These are phyloP conservation scores for Stagonosporopsis chrysanthemi DNA, from an alignment of 2,329 filamentous ascomycete genomes.

Conservation along the genomic window DNA sequence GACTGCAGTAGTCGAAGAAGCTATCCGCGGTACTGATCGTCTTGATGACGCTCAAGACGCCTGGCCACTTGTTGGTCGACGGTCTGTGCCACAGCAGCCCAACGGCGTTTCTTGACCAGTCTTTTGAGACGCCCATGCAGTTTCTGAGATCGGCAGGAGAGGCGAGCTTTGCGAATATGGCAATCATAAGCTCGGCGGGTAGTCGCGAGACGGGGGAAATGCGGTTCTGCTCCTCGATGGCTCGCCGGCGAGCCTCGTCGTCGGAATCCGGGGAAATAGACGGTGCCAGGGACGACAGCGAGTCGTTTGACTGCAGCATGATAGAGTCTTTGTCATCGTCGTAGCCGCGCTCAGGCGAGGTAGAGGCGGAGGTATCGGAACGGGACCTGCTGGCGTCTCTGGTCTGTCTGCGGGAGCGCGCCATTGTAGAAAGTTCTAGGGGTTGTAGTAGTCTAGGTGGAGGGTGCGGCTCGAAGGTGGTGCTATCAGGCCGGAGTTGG, in stretches of 20 bases:
- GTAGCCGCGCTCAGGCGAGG: constrained; percentile 76
- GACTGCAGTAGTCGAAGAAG: constrained; percentile 87
- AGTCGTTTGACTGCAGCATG: constrained; percentile 82
- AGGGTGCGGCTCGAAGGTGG: background rate
- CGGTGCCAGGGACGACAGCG: constrained; percentile 86
- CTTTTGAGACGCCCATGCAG: constrained; percentile 93
- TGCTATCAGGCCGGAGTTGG: background rate
- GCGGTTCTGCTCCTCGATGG: constrained; percentile 70
- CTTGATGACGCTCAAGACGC: constrained; percentile 79
- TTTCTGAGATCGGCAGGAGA: constrained; percentile 78
- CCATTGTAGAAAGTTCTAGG: constrained; percentile 30
- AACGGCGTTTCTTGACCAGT: constrained; percentile 91
- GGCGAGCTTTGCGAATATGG: constrained; percentile 85
- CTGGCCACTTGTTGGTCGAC: constrained; percentile 84
- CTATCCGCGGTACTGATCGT: constrained; percentile 76
- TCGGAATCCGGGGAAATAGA: constrained; percentile 79
- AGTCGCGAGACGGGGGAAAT: constrained; percentile 82
- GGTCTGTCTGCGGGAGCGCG: constrained; percentile 43
- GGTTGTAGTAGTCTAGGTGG: background rate
- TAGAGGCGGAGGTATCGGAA: constrained; percentile 69
- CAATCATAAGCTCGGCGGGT: constrained; percentile 93
- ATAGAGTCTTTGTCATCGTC: constrained; percentile 96
- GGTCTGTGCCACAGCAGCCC: constrained; percentile 95
- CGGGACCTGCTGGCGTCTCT: constrained; percentile 46
- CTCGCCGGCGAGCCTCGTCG: constrained; percentile 67